A percentile compares a stretch with the other conserved stretches of the same genome.
Conservation (phyloP, 345 rosid species). For the Populus deltoides region DNA sequence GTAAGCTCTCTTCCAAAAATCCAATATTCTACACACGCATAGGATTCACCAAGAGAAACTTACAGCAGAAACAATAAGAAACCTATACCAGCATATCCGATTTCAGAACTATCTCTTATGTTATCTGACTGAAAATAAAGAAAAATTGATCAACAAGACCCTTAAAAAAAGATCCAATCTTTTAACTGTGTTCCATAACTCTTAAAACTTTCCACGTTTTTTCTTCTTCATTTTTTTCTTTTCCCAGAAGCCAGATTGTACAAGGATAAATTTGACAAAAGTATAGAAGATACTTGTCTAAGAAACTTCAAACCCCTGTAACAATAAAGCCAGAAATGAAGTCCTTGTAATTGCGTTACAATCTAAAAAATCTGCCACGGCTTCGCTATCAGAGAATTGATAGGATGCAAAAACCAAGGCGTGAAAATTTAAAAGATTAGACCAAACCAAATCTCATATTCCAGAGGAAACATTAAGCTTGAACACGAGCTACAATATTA, state of each 20-base stretch:
- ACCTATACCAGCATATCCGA: background rate
- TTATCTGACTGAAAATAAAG: background rate
- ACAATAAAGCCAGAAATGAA: background rate
- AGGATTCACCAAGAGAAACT: background rate
- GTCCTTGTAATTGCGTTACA: background rate
- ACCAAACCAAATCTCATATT: background rate
- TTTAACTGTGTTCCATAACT: background rate
- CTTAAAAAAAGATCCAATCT: background rate
- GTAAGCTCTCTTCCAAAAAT: conserved; percentile 10
- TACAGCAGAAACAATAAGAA: background rate
- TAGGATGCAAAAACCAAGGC: background rate
- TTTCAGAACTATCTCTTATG: background rate
- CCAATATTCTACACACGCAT: background rate
- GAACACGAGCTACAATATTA: background rate
- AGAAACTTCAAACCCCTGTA: background rate
- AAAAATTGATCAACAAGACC: background rate
- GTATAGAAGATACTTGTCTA: background rate
- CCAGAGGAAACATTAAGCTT: background rate
- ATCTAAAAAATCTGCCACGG: background rate
- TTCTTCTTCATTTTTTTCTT: background rate
- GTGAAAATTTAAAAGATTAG: background rate
- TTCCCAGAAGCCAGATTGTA: background rate
- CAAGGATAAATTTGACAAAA: background rate
- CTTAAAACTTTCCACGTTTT: background rate
- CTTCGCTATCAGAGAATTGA: background rate